phyloP scores from a whole-genome alignment of 257 asterid genomes.

The Solanum clarkiae region DNA sequence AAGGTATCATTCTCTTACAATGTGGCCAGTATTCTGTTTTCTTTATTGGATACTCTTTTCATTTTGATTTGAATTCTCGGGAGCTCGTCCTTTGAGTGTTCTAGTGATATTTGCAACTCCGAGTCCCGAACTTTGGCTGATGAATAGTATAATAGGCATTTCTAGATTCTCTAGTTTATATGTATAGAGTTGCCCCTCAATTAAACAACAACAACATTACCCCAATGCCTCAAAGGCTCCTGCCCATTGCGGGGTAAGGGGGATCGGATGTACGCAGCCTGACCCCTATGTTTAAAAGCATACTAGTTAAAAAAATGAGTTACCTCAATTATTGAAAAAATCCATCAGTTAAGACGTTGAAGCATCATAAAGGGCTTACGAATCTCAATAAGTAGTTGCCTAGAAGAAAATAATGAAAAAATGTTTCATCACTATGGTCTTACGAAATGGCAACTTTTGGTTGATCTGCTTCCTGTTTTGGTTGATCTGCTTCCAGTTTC shows the following conservation, averaged over 20 bases:
- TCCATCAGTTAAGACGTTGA: background rate
- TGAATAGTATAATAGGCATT: background rate
- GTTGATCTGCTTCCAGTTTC: background rate
- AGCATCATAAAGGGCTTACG: background rate
- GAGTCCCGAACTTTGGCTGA: background rate
- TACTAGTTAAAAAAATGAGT: background rate
- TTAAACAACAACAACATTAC: too few relatives aligned
- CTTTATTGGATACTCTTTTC: background rate
- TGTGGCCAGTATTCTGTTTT: background rate
- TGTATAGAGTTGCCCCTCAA: background rate
- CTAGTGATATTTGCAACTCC: background rate
- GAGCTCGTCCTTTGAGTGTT: background rate
- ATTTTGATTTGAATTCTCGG: background rate
- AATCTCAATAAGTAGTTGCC: background rate
- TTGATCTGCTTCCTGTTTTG: background rate
- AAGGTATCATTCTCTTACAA: conserved; percentile 32
- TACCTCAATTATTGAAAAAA: background rate
- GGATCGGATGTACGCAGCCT: too few relatives aligned
- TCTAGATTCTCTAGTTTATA: background rate
- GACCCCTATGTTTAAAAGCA: too few relatives aligned
- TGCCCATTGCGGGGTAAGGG: too few relatives aligned
- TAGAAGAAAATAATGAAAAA: background rate
- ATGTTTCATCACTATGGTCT: background rate
- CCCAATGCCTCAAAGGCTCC: too few relatives aligned
- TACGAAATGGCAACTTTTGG: background rate